Evolutionary conservation across 2,329 filamentous ascomycete species (phyloP).

Genomic region (Teratosphaeria destructans): DNA sequence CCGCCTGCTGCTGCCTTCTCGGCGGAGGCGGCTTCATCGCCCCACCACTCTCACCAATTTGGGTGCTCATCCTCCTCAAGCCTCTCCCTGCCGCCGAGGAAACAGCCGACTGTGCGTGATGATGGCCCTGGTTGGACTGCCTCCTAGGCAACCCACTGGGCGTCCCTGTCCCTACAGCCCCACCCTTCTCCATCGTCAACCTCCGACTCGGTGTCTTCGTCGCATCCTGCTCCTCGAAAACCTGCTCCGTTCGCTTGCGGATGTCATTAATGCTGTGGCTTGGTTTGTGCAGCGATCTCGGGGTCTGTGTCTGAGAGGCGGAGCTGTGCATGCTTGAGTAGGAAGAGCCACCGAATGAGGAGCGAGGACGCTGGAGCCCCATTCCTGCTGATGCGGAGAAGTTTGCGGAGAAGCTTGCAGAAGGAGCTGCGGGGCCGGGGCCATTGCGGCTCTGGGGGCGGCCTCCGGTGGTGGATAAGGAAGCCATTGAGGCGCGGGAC

Average conservation of each 20-base stretch:
- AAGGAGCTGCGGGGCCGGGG: not conserved
- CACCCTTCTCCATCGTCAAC: conserved; percentile 12
- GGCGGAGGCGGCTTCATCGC: conserved; percentile 39
- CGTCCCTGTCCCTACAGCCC: conserved; percentile 7
- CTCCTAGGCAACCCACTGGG: conserved; percentile 7
- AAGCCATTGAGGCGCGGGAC: not conserved
- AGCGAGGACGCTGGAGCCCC: not conserved
- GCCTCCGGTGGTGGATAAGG: not conserved
- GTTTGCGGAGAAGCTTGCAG: not conserved
- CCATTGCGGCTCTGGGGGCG: not conserved
- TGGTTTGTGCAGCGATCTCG: not conserved
- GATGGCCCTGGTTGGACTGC: conserved; percentile 2
- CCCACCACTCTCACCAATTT: conserved; percentile 18
- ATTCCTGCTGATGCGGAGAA: not conserved
- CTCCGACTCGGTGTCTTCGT: conserved; percentile 8
- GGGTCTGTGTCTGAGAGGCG: not conserved
- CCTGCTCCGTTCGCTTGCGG: not conserved
- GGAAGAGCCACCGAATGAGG: not conserved
- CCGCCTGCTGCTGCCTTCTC: conserved; percentile 28
- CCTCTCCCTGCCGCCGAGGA: conserved; percentile 2
- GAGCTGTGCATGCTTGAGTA: not conserved
- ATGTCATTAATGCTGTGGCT: not conserved
- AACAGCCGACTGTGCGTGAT: not conserved
- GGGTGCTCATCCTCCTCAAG: conserved; percentile 10
- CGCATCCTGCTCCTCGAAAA: conserved; percentile 8